Evolutionary conservation across 306 rosid species (phyloP), one percentile per base, ranked within the genome.

Genomic region (Lablab purpureus): DNA sequence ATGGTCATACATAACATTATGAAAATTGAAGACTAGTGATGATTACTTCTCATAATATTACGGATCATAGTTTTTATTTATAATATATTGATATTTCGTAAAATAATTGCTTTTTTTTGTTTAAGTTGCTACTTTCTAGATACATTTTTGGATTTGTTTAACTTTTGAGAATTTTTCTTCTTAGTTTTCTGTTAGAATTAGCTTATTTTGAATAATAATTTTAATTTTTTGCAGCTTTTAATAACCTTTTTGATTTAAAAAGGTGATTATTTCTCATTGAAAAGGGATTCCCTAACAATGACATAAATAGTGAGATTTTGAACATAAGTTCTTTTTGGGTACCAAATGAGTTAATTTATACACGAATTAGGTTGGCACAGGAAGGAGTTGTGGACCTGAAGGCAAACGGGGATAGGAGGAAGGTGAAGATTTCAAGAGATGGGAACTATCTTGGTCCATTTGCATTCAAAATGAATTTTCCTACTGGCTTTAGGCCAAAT

Each of bases 401-500:
- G 43, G 59, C 85, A 71, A 36, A 13, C 36, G 87, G 67, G 22
- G 18, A 43, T 58, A 62, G 80, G 59, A 86, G 13, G 82, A 78
- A 87, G 82, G 87, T 89, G 84, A 86, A 85, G 84, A 88, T 93
- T 76, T 84, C 91, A 18, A 91, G 73, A 84, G 94, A 85, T 69
- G 97, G 98, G 45, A 93, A 91, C 64, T 87, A 76, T 74, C 60
- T 32, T 7, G 94, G 95, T 78, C 92, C 86, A 11, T 84, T 80
- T 55, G 93, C 92, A 0, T 93, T 93, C 79, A 87, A 76, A 79
- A 40, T 91, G 86, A 82, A 65, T 85, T 91, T 88, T 81, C 93
- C 93, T 30, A 76, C 84, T 15, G 94, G 97, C 27, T 91, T 93
- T 81, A 81, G 98, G 74, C 94, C 97, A 21, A 91, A 93, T 72